phyloP scores from a whole-genome alignment of 2,329 filamentous ascomycete species.

The Xylariaceae sp. region DNA sequence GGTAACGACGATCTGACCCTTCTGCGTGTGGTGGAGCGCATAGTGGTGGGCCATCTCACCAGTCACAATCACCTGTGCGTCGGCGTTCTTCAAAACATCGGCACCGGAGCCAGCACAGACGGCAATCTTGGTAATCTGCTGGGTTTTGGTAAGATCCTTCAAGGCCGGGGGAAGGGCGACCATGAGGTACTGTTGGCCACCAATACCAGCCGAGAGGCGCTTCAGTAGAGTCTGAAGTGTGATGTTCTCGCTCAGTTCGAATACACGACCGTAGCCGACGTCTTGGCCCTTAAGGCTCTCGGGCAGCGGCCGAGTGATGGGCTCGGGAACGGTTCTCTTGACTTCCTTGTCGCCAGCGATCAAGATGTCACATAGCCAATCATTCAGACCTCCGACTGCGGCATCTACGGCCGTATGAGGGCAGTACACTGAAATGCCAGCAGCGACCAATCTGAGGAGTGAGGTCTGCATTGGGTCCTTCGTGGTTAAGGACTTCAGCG shows the following conservation, averaged over 20 bases:
- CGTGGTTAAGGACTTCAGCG: slow-evolving; percentile 81
- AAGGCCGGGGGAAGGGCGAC: slow-evolving; percentile 43
- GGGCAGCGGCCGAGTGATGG: slow-evolving; percentile 39
- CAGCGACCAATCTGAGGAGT: slow-evolving; percentile 72
- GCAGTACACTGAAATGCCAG: slow-evolving; percentile 90
- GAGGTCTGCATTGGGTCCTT: slow-evolving; percentile 81
- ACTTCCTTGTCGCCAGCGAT: slow-evolving; percentile 44
- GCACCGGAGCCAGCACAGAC: slow-evolving; percentile 89
- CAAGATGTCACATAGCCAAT: slow-evolving; percentile 89
- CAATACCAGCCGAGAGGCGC: slow-evolving; percentile 60
- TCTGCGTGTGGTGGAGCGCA: slow-evolving; percentile 78
- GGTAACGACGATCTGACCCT: slow-evolving; percentile 74
- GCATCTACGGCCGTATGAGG: slow-evolving; percentile 95
- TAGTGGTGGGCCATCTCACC: slow-evolving; percentile 94
- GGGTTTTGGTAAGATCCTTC: slow-evolving; percentile 32
- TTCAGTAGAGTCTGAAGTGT: slow-evolving; percentile 42
- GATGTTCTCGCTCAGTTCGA: slow-evolving; percentile 38
- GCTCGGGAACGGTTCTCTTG: slow-evolving; percentile 41
- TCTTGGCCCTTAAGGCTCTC: slow-evolving; percentile 38
- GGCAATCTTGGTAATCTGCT: slow-evolving; percentile 59
- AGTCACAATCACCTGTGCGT: slow-evolving; percentile 79
- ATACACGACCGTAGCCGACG: slow-evolving; percentile 48
- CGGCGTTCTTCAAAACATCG: slow-evolving; percentile 62
- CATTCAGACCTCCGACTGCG: slow-evolving; percentile 76
- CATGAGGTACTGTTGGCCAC: slow-evolving; percentile 54